A percentile compares a stretch with the other conserved stretches of the same genome.
phyloP scores from a whole-genome alignment of 2,329 filamentous ascomycete species.

The Tricladium varicosporioides region DNA sequence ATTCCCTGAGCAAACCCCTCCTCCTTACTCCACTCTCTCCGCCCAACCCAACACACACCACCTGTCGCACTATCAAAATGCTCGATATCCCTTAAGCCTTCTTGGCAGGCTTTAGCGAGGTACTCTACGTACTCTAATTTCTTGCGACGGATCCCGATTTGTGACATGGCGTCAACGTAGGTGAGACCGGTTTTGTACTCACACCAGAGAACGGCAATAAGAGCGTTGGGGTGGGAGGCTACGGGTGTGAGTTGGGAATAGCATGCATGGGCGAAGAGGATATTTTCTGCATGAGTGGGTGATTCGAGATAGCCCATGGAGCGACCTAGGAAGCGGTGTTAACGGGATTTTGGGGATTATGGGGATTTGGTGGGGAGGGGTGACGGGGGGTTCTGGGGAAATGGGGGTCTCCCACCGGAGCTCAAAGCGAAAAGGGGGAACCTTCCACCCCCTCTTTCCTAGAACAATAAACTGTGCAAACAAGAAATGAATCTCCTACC shows the following conservation, averaged over 20 bases:
- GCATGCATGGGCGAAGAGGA: neutral
- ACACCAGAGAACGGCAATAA: constrained; percentile 1
- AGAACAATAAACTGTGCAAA: too few species aligned
- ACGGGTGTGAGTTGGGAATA: constrained; percentile 3
- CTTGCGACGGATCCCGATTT: neutral
- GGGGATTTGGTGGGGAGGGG: too few species aligned
- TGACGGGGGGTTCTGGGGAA: too few species aligned
- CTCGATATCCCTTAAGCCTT: constrained; percentile 2
- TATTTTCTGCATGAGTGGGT: neutral
- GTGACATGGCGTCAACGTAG: neutral
- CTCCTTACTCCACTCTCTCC: neutral
- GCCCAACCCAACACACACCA: constrained; percentile 4
- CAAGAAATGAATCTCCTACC: too few species aligned
- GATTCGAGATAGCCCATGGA: neutral
- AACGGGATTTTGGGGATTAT: too few species aligned
- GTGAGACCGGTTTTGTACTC: neutral
- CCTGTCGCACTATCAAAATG: neutral
- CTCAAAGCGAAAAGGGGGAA: too few species aligned
- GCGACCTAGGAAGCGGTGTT: neutral
- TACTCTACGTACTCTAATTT: neutral
- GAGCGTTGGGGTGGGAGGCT: neutral
- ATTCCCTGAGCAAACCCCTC: neutral
- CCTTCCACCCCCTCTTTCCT: too few species aligned
- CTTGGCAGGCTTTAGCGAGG: neutral
- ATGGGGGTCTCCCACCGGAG: too few species aligned